Base-by-base conservation (phyloP, 768 basidiomycete species). In the Gloeostereum incarnatum region DNA sequence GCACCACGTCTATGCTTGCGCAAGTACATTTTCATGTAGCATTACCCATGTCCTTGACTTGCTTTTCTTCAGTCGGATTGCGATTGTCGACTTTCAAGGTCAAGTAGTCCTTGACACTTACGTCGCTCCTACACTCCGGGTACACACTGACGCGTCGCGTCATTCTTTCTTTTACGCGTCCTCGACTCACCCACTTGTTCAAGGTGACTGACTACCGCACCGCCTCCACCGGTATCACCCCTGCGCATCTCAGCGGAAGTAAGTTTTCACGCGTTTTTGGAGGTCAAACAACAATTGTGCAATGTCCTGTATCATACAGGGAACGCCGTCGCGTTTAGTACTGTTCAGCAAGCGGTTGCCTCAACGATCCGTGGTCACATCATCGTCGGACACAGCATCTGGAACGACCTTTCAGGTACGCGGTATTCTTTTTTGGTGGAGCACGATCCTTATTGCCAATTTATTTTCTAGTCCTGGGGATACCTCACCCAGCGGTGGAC, bases 1-100 rank as follows among this genome's bases (percentile, higher is more conserved):
- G 86, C 5, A 80, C 80, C 11, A 89, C 86, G 2, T 73, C 78
- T 26, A 82, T 89, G 78, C 65, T 89, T 24, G 86, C 84, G 86
- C 87, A 62, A 45, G 80, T 68, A 30, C 10, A 24, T 37, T 38
- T 22, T 39, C 18, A 25, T 36, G 29, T 19, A 31, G 19, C 39
- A 6, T 42, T 25, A 23, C 30, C 36, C n/a, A 36, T 35, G 21
- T n/a, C 39, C 23, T 25, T 4, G 8, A 33, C 30, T 46, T 42
- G 38, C 41, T 34, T 25, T 32, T 41, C 23, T 44, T 13, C 31
- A 71, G 69, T 20, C 66, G 65, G 7, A 63, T 69, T 14, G 68
- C 73, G 23, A 54, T 79, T 21, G 68, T 77, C 30, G 65, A 78
- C 48, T 78, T 67, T 45, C 64, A 52, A 48, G 85, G 86, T n/a